Conservation (phyloP, 768 basidiomycete species). For the Collybia nuda region DNA sequence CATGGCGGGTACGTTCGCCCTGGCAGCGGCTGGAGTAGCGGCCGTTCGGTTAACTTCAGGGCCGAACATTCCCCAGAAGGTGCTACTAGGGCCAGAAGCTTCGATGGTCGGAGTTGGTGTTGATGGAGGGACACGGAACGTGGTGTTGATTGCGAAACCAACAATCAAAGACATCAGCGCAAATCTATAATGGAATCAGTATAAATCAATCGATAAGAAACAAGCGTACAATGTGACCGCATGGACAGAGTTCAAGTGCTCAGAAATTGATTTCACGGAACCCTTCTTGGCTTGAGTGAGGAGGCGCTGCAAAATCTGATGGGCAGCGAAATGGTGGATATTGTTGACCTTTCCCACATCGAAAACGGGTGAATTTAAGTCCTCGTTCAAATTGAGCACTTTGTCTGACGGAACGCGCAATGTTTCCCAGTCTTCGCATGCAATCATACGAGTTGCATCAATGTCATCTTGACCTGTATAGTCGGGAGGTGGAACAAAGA, state of each 20-base stretch:
- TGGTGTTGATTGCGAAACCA: constrained; percentile 54
- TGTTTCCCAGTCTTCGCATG: constrained; percentile 42
- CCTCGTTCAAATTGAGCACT: constrained; percentile 35
- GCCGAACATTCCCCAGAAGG: constrained; percentile 41
- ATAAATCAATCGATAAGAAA: constrained; percentile 8
- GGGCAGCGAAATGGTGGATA: constrained; percentile 40
- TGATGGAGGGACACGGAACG: constrained; percentile 33
- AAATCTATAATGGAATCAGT: constrained; percentile 40
- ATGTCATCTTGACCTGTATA: constrained; percentile 7
- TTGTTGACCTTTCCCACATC: constrained; percentile 43
- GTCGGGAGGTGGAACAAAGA: constrained; percentile 35
- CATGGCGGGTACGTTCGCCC: constrained; percentile 28
- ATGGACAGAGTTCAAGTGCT: constrained; percentile 50
- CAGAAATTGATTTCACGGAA: constrained; percentile 32
- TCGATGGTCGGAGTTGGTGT: constrained; percentile 31
- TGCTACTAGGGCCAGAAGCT: constrained; percentile 21
- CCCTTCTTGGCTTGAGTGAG: constrained; percentile 37
- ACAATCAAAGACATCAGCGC: constrained; percentile 70
- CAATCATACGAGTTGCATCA: constrained; percentile 22
- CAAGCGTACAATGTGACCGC: constrained; percentile 65
- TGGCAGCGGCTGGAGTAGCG: constrained; percentile 24
- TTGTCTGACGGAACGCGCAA: constrained; percentile 40
- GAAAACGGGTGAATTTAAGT: constrained; percentile 37
- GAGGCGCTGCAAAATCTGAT: constrained; percentile 46
- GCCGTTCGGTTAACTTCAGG: constrained; percentile 38